Percentiles rank a stretch among this genome's conserved stretches.
These are phyloP conservation scores for Yamadazyma dushanensis DNA, from an alignment of 1,139 yeast species.

Conservation along the genomic window DNA sequence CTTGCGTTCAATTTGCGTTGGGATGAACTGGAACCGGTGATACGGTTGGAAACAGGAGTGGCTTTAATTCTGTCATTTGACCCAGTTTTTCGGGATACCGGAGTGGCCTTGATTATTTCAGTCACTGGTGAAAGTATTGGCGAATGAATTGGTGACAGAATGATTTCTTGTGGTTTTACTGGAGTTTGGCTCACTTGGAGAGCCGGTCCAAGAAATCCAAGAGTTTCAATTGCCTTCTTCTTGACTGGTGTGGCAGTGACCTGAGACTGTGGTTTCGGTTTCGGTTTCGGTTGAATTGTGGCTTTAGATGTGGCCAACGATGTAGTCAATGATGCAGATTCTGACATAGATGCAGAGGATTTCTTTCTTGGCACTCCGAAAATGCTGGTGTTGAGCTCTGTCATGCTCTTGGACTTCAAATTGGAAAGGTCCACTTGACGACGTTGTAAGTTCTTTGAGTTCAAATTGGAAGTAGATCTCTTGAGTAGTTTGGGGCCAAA, in stretches of 20 bases:
- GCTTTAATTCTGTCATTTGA: not conserved
- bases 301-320: conserved; percentile 1
- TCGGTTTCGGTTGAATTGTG: not conserved
- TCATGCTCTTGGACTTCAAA: conserved; percentile 11
- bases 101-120: conserved; percentile 1
- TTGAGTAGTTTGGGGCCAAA: conserved; percentile 36
- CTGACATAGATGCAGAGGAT: not conserved
- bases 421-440: conserved; percentile 46
- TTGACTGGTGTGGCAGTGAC: conserved; percentile 19
- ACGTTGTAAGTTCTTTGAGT: conserved; percentile 42
- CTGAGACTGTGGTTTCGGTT: conserved; percentile 11
- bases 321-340: too few relatives aligned
- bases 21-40: not conserved
- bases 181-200: conserved; percentile 10
- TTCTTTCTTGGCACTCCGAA: conserved; percentile 9
- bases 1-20: not conserved
- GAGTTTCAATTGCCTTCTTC: not conserved
- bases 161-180: conserved; percentile 2
- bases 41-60: not conserved
- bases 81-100: too few relatives aligned
- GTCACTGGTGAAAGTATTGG: conserved; percentile 9
- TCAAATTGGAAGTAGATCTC: conserved; percentile 44
- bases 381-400: conserved; percentile 8
- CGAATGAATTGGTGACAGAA: conserved; percentile 10
- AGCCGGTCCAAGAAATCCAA: conserved; percentile 1